Percentiles rank a stretch among this genome's conserved stretches.
phyloP scores from a whole-genome alignment of 495 filamentous ascomycete species.

The Podospora bellae-mahoneyi region DNA sequence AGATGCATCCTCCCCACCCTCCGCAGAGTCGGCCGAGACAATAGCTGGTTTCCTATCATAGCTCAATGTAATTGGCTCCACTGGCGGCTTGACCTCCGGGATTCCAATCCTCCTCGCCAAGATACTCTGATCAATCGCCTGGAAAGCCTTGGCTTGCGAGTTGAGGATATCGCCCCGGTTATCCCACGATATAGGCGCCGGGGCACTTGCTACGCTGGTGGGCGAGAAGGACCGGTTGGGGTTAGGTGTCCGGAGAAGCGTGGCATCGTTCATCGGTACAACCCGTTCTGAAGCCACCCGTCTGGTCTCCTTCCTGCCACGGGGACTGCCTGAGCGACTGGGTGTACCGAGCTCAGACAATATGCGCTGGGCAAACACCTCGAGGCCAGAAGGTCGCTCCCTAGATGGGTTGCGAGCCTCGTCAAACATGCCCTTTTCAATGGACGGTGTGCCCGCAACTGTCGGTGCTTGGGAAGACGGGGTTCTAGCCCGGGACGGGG shows the following conservation, averaged over 20 bases:
- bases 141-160: slow-evolving; percentile 49
- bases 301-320: slow-evolving; percentile 41
- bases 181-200: slow-evolving; percentile 22
- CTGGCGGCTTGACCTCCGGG: slow-evolving; percentile 24
- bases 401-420: slow-evolving; percentile 41
- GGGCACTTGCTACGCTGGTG: slow-evolving; percentile 23
- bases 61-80: slow-evolving; percentile 40
- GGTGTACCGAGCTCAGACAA: slow-evolving; percentile 51
- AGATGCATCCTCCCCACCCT: slow-evolving; percentile 12
- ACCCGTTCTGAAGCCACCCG: slow-evolving; percentile 8
- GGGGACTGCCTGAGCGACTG: slow-evolving; percentile 48
- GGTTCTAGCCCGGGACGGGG: slow-evolving; percentile 24
- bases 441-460: slow-evolving; percentile 23
- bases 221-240: slow-evolving; percentile 39
- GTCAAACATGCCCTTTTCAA: slow-evolving; percentile 29
- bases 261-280: slow-evolving; percentile 28
- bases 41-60: slow-evolving; percentile 34
- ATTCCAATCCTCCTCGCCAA: slow-evolving; percentile 46
- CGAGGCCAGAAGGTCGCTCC: slow-evolving; percentile 47
- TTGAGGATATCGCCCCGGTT: slow-evolving; percentile 31
- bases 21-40: slow-evolving; percentile 23
- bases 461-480: slow-evolving; percentile 15
- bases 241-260: slow-evolving; percentile 15
- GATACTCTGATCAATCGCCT: slow-evolving; percentile 53
- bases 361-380: slow-evolving; percentile 55